Evolutionary conservation across 805 yeast species (phyloP).

Genomic region (Clavispora asparagi): DNA sequence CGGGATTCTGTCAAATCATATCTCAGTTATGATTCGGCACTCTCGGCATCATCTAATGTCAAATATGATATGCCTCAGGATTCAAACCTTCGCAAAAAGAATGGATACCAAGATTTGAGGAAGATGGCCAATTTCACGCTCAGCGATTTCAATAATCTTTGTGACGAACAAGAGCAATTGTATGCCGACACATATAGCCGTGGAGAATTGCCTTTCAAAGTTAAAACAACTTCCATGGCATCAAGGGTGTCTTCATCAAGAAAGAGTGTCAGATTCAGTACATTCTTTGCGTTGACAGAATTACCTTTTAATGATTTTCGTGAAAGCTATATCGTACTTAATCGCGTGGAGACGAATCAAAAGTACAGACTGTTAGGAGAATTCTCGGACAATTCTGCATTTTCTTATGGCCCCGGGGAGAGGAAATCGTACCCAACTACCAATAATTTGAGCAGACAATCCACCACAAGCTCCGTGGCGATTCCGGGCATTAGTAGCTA

Average conservation of each 20-base stretch:
- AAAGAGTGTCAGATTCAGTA: constrained; percentile 32
- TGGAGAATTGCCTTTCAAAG: constrained; percentile 9
- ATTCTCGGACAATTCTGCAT: constrained; percentile 28
- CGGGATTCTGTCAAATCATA: constrained; percentile 45
- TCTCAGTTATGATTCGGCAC: constrained; percentile 55
- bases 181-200: neutral
- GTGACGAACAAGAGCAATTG: neutral
- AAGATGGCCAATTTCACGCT: constrained; percentile 3
- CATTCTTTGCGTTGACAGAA: constrained; percentile 35
- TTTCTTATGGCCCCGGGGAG: constrained; percentile 20
- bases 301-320: constrained; percentile 27
- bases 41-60: constrained; percentile 30
- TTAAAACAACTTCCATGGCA: constrained; percentile 7
- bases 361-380: neutral
- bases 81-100: constrained; percentile 41
- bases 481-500: constrained; percentile 48
- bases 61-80: constrained; percentile 12
- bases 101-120: constrained; percentile 46
- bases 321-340: constrained; percentile 6
- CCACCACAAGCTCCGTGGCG: constrained; percentile 37
- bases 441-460: constrained; percentile 4
- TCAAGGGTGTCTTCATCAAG: constrained; percentile 22
- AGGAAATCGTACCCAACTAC: constrained; percentile 11
- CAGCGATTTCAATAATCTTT: neutral
- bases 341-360: neutral